Base-by-base conservation (phyloP, 1,284 basidiomycete genomes). In the Malassezia brasiliensis region DNA sequence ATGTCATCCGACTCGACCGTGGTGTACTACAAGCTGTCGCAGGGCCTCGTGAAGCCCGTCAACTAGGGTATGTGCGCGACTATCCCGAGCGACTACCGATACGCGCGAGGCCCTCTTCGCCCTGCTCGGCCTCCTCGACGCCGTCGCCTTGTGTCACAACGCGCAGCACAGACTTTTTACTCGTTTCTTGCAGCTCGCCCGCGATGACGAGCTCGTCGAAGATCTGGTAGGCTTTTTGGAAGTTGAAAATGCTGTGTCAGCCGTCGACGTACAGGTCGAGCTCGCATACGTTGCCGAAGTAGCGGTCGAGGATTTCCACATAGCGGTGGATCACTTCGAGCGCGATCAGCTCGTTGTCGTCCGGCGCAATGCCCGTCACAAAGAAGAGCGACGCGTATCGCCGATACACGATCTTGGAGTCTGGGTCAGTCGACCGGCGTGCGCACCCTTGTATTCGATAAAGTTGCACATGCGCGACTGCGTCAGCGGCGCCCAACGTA, bases 351-450 rank as follows among this genome's bases (percentile, higher is more conserved):
- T 84, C 83, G 75, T 99, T 99, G 78, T 99, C 94, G 41, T 80
- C 81, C 37, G 85, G 83, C 47, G 84, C 83, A 67, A 98, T 88
- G 39, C 93, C 91, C 64, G 85, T 87, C 40, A 99, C 88, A 78
- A 99, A 99, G 82, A 99, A 99, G 39, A 99, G 79, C 15, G 90
- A 94, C 2, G 94, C 94, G 73, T 99, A 99, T 74, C 94, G 83
- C 52, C 94, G 81, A 77, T 99, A 99, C 11, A 98, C 90, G 57
- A 99, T 89, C 79, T 73, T 74, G 45, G 61, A 62, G 36, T 74
- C 69, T 59, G 32, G 15, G n/a, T 31, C 25, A 35, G 40, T 11
- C 2, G 41, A 11, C 20, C 14, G 25, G n/a, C 19, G 30, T 22
- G 22, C 61, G 19, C 34, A 65, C 91, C 91, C 79, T 98, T 98